Conservation (phyloP, 768 basidiomycete genomes). For the Exidia glandulosa region DNA sequence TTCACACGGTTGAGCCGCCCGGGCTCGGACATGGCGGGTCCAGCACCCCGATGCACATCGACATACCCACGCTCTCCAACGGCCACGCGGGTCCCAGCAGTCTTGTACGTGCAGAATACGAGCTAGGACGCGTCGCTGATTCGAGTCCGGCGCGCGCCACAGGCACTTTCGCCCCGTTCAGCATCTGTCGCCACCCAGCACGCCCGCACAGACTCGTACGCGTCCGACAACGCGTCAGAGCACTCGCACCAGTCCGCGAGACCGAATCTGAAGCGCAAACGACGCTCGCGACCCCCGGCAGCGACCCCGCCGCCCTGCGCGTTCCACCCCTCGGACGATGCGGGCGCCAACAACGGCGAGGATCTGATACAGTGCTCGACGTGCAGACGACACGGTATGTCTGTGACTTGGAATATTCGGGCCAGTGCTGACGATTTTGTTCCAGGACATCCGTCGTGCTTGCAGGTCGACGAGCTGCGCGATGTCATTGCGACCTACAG, state of each 20-base stretch:
- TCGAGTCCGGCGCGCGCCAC: too few relatives aligned
- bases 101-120: too few relatives aligned
- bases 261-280: not conserved
- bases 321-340: not conserved
- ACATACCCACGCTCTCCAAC: too few relatives aligned
- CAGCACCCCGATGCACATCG: too few relatives aligned
- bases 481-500: conserved; percentile 57
- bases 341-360: not conserved
- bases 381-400: not conserved
- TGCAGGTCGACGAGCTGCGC: conserved; percentile 48
- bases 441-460: conserved; percentile 79
- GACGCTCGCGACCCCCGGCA: not conserved
- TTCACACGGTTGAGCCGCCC: too few relatives aligned
- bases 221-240: not conserved
- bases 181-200: not conserved
- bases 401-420: too few relatives aligned
- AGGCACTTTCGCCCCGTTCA: not conserved
- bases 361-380: not conserved
- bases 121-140: too few relatives aligned
- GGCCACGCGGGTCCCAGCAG: too few relatives aligned
- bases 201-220: not conserved
- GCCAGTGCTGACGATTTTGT: not conserved
- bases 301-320: not conserved
- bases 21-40: too few relatives aligned
- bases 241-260: not conserved